phyloP scores from a whole-genome alignment of 2,329 filamentous ascomycete genomes.

The Penicillium sp. region DNA sequence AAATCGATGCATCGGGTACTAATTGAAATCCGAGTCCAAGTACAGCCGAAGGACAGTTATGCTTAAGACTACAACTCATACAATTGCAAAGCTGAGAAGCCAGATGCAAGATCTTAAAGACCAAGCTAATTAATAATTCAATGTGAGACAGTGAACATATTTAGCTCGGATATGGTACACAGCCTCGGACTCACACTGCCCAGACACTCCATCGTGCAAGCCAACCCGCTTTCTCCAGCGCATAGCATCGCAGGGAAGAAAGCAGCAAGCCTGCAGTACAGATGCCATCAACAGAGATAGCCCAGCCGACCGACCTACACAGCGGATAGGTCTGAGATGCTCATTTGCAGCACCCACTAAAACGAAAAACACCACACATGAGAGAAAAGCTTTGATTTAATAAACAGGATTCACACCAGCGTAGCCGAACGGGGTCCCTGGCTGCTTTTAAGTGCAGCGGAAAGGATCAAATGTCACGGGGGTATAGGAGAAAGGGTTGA shows the following conservation, averaged over 20 bases:
- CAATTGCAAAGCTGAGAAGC: not conserved
- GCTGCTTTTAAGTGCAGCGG: slow-evolving; percentile 8
- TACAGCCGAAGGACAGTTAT: not conserved
- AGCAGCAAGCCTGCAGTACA: not conserved
- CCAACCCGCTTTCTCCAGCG: slow-evolving; percentile 6
- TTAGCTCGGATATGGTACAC: slow-evolving; percentile 3
- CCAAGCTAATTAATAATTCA: slow-evolving; percentile 6
- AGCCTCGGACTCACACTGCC: not conserved
- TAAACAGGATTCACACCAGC: slow-evolving; percentile 18
- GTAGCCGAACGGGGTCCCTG: slow-evolving; percentile 10
- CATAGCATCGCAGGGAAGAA: not conserved
- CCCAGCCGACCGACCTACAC: slow-evolving; percentile 28
- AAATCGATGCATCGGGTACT: too few species aligned
- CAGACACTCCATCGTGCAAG: not conserved
- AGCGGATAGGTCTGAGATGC: slow-evolving; percentile 32
- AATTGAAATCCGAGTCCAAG: too few species aligned
- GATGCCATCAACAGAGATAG: not conserved
- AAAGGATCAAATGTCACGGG: slow-evolving; percentile 23
- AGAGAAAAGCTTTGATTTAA: slow-evolving; percentile 13
- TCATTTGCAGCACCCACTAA: slow-evolving; percentile 19
- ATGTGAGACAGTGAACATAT: slow-evolving; percentile 8
- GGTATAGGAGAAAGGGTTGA: slow-evolving; percentile 25
- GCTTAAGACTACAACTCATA: not conserved
- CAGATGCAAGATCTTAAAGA: not conserved
- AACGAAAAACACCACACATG: slow-evolving; percentile 24